phyloP scores from a whole-genome alignment of 345 rosid species.

The Populus ilicifolia region DNA sequence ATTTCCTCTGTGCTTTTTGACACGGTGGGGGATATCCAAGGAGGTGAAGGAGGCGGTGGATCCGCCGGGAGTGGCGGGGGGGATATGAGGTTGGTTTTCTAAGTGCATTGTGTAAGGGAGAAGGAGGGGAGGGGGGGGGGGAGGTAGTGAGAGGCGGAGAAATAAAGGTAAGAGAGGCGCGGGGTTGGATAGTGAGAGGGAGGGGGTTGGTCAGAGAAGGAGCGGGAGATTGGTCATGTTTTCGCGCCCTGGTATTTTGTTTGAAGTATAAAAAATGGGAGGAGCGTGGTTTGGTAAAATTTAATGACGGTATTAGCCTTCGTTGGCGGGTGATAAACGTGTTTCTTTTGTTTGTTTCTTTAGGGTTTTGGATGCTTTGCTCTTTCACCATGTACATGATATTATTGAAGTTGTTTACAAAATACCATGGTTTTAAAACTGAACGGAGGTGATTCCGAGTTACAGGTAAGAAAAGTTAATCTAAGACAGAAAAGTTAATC shows the following conservation, averaged over 20 bases:
- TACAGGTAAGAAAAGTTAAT: no score
- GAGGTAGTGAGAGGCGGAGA: neutral
- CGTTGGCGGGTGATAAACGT: neutral
- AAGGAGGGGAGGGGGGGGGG: neutral
- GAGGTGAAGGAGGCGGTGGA: constrained; percentile 34
- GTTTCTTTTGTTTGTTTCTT: neutral
- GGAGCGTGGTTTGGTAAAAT: constrained; percentile 17
- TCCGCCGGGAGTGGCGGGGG: constrained; percentile 46
- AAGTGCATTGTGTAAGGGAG: constrained; percentile 35
- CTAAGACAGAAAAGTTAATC: no score
- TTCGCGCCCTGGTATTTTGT: constrained; percentile 61
- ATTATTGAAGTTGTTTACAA: no score
- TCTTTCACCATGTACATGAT: no score
- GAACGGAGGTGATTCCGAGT: no score
- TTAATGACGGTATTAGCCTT: constrained; percentile 30
- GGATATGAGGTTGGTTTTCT: constrained; percentile 38
- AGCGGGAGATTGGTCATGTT: constrained; percentile 57
- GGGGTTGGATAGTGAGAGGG: neutral
- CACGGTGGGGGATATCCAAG: constrained; percentile 33
- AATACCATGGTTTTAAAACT: no score
- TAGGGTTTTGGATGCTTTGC: no score
- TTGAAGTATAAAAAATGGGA: constrained; percentile 3
- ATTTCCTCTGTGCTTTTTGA: constrained; percentile 67
- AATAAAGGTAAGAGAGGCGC: neutral
- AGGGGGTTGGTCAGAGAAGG: constrained; percentile 33